A percentile compares a stretch with the other conserved stretches of the same genome.
phyloP scores from a whole-genome alignment of 352 stramenopile genomes.

The Phytophthora cryptogea region DNA sequence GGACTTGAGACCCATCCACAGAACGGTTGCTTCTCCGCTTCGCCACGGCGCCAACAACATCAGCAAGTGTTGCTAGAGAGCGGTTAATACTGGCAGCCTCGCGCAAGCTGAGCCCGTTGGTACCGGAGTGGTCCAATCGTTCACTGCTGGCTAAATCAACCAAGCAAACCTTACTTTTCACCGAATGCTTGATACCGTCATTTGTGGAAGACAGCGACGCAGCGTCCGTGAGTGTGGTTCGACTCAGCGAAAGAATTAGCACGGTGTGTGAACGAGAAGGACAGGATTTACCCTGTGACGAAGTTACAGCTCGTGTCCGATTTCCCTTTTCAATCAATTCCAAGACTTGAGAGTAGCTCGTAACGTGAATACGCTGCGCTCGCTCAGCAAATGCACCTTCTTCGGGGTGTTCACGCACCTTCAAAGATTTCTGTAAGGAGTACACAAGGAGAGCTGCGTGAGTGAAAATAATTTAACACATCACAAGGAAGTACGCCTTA shows the following conservation, averaged over 20 bases:
- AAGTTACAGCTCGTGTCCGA: constrained; percentile 53
- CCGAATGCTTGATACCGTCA: constrained; percentile 1
- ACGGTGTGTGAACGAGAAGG: constrained; percentile 72
- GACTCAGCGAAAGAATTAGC: constrained; percentile 62
- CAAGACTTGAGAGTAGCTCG: constrained; percentile 58
- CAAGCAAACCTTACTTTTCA: constrained; percentile 72
- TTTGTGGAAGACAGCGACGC: background rate
- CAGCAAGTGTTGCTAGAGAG: constrained; percentile 80
- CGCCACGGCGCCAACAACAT: constrained; percentile 81
- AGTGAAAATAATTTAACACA: background rate
- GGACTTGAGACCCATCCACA: constrained; percentile 7
- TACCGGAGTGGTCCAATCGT: constrained; percentile 52
- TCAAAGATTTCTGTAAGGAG: constrained; percentile 55
- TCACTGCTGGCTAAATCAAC: constrained; percentile 80
- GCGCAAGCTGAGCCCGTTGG: constrained; percentile 53
- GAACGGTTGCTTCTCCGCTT: constrained; percentile 31
- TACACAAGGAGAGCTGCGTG: constrained; percentile 1
- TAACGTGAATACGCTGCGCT: constrained; percentile 48
- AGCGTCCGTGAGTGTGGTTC: constrained; percentile 19
- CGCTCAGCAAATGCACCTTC: constrained; percentile 71
- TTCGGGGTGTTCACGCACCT: constrained; percentile 75
- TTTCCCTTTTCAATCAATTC: constrained; percentile 67
- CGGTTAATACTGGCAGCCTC: constrained; percentile 85
- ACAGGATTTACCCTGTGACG: constrained; percentile 47
- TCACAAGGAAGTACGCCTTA: constrained; percentile 9